Percentiles rank a stretch among this genome's conserved stretches.
phyloP scores from a whole-genome alignment of 2,329 filamentous ascomycete species.

The Penicillium oxalicum region DNA sequence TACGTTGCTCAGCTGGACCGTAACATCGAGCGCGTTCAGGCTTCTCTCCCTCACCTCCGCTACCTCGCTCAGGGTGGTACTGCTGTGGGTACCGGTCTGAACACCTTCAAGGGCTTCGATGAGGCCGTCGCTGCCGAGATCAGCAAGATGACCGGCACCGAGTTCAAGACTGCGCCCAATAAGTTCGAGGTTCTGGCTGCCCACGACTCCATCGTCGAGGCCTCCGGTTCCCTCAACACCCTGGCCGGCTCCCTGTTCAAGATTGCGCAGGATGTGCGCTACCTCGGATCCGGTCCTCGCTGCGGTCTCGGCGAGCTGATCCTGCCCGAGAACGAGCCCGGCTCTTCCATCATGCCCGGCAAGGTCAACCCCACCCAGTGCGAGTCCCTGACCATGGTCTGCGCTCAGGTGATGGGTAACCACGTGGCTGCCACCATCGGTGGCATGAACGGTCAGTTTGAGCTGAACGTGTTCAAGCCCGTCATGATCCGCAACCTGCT shows the following conservation, averaged over 20 bases:
- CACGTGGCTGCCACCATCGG: constrained; percentile 87
- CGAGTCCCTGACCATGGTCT: constrained; percentile 96
- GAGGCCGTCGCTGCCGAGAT: constrained; percentile 90
- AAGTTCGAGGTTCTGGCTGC: constrained; percentile 97
- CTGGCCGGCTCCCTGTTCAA: constrained; percentile 89
- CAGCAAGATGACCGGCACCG: constrained; percentile 80
- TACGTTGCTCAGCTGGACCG: constrained; percentile 93
- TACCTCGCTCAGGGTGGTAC: constrained; percentile 92
- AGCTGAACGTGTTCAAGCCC: constrained; percentile 98
- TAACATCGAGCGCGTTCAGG: constrained; percentile 80
- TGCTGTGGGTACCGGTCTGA: constrained; percentile 93
- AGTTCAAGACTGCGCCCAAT: constrained; percentile 96
- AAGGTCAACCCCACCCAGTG: constrained; percentile 99
- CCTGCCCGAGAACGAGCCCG: constrained; percentile 96
- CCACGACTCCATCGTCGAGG: constrained; percentile 93
- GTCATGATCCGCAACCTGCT: constrained; percentile 91
- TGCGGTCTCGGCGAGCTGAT: constrained; percentile 91
- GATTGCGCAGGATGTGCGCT: constrained; percentile 96
- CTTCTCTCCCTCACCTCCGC: constrained; percentile 73
- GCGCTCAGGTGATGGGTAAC: constrained; percentile 97
- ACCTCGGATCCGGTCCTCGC: constrained; percentile 89
- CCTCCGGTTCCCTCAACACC: constrained; percentile 88
- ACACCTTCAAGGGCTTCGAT: constrained; percentile 94
- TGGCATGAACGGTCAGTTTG: constrained; percentile 96
- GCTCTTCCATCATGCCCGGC: constrained; percentile 96